Base-by-base conservation (phyloP, 768 basidiomycete species). In the Suillus tomentosus region DNA sequence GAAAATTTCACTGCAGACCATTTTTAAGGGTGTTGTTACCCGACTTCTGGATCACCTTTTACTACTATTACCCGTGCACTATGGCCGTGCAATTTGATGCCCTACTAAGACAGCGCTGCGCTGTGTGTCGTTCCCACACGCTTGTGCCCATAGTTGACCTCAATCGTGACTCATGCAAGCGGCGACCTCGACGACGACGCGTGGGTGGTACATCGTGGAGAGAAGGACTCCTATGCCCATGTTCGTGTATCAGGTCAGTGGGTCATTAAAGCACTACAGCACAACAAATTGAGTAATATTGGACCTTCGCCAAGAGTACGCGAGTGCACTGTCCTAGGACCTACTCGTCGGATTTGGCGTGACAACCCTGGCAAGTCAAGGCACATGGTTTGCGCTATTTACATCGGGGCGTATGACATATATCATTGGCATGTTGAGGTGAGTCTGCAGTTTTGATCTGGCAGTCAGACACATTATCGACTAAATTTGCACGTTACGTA, bases 401-500 rank as follows among this genome's bases (percentile, higher is more conserved):
- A 17, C 40, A n/a, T 14, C 39, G 13, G 59, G 43, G 22, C 13
- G 58, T 45, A 60, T 60, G 59, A 47, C 27, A 53, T 48, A 24
- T 53, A 34, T 31, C 15, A 51, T 51, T 51, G 24, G 27, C 51
- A 31, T 53, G 51, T 10, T 53, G 17, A 31, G 31, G 31, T 53
- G 51, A 31, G 27, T 53, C 31, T 31, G 17, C 2, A 17, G 8
- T 51, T 27, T 50, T 50, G 48, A 15, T 50, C 48, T 47, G 31
- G 31, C 22, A 87, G 87, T 72, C 99, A 96, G 96, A 87, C 89
- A 99, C 77, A 96, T 99, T 72, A 80, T 90, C 70, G 85, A 87
- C 60, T 96, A 99, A 82, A 98, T 98, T 77, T 96, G 96, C 63
- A 97, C 95, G 96, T 96, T 96, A 31, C 83, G 94, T 91, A 87